Evolutionary conservation across 2,329 filamentous ascomycete genomes (phyloP).

Genomic region (Botrytis sinoallii): DNA sequence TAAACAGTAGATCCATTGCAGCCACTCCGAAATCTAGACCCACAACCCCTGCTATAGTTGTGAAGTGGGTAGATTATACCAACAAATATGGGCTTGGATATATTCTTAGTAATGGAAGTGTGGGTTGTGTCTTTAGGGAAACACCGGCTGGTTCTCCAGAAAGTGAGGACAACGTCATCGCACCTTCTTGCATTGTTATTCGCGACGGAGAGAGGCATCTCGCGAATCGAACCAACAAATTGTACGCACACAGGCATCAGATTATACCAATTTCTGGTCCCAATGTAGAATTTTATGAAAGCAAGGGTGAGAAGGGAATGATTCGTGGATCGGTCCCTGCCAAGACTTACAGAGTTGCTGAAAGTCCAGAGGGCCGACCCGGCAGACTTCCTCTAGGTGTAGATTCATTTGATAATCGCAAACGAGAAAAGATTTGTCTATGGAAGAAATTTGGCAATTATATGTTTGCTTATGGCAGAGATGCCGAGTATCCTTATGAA

Average conservation of each 20-base stretch:
- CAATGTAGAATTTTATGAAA: conserved; percentile 70
- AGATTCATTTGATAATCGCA: conserved; percentile 62
- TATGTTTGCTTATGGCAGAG: conserved; percentile 70
- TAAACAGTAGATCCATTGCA: conserved; percentile 62
- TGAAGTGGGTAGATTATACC: conserved; percentile 87
- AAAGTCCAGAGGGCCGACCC: conserved; percentile 57
- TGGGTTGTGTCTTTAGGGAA: conserved; percentile 65
- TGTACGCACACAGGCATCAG: conserved; percentile 56
- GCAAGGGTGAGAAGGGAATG: conserved; percentile 62
- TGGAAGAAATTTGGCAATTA: conserved; percentile 76
- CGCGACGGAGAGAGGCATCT: conserved; percentile 70
- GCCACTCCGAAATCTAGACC: conserved; percentile 54
- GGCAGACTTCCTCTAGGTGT: conserved; percentile 60
- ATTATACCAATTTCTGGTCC: conserved; percentile 61
- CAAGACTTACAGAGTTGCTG: conserved; percentile 54
- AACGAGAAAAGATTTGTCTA: conserved; percentile 62
- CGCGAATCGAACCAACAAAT: conserved; percentile 54
- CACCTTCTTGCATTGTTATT: conserved; percentile 69
- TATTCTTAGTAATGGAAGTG: conserved; percentile 76
- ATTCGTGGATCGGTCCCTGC: conserved; percentile 62
- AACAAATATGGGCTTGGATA: conserved; percentile 84
- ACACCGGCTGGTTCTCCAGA: conserved; percentile 48
- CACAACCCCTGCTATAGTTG: conserved; percentile 59
- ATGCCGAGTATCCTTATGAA: conserved; percentile 56
- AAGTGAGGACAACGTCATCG: conserved; percentile 50